phyloP scores from a whole-genome alignment of 2,329 filamentous ascomycete genomes.

The Monosporascus sp. region DNA sequence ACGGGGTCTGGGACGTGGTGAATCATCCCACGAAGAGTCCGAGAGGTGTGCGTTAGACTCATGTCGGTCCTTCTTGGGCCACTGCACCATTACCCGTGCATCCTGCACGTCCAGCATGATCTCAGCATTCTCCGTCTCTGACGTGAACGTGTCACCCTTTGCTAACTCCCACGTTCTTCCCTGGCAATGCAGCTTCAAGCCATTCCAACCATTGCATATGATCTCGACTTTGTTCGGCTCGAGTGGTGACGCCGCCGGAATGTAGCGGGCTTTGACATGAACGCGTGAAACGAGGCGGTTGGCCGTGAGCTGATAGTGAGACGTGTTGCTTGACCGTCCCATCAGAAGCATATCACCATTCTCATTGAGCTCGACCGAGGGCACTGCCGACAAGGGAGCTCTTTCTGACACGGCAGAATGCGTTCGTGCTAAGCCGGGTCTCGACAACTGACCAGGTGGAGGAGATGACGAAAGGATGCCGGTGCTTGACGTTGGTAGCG shows the following conservation, averaged over 20 bases:
- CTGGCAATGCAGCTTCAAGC: conserved; percentile 86
- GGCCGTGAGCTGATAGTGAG: conserved; percentile 88
- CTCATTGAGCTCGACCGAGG: conserved; percentile 73
- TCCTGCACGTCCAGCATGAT: conserved; percentile 96
- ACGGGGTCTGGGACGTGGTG: conserved; percentile 36
- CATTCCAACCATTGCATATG: conserved; percentile 93
- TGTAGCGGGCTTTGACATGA: conserved; percentile 83
- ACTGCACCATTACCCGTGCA: conserved; percentile 80
- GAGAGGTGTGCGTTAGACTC: conserved; percentile 48
- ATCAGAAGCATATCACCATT: conserved; percentile 79
- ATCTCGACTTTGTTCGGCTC: conserved; percentile 79
- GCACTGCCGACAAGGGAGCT: conserved; percentile 75
- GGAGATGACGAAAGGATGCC: conserved; percentile 87
- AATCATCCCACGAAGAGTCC: conserved; percentile 69
- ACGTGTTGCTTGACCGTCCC: conserved; percentile 91
- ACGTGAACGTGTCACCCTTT: conserved; percentile 86
- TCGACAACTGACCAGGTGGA: conserved; percentile 43
- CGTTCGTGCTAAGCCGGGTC: conserved; percentile 53
- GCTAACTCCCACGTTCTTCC: conserved; percentile 78
- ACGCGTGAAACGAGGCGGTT: conserved; percentile 91
- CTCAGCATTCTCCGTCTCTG: conserved; percentile 79
- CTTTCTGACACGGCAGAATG: conserved; percentile 68
- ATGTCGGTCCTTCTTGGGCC: conserved; percentile 61
- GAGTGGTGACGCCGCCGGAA: conserved; percentile 61
- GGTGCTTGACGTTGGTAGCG: conserved; percentile 88